Base-by-base conservation (phyloP, 768 basidiomycete genomes). In the Amylocystis lapponica region DNA sequence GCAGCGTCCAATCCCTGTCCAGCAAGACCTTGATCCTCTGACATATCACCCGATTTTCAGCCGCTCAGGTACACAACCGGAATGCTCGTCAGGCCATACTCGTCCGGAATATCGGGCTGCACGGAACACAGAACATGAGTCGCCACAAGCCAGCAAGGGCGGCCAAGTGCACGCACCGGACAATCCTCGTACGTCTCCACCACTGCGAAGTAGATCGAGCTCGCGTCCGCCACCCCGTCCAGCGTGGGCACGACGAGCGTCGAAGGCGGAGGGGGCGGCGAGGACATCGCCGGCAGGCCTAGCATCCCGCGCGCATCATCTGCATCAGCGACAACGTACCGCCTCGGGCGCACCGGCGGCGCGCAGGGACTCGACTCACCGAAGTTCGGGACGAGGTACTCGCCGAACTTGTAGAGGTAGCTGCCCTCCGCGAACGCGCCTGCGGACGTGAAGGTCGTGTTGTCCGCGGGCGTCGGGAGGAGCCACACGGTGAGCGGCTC, bases 341-440 rank as follows among this genome's bases (percentile, higher is more conserved):
- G n/a, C n/a, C n/a, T n/a, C n/a, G n/a, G n/a, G n/a, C n/a, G n/a
- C 37, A 32, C 27, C 25, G 17, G 12, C 26, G n/a, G 19, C 19
- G 5, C 20, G 27, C 25, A 17, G 26, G 17, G 27, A 4, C 11
- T 25, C 29, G 5, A 39, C 48, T 26, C 25, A 54, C 50, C 53
- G 27, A 54, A 54, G 46, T 54, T 54, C 2, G 53, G 33, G 27
- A 49, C 38, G 16, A 54, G 48, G 43, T 21, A 51, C 34, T 51
- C 43, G 20, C 53, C 53, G 23, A 54, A 51, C 19, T 51, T 34
- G 46, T 34, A 51, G 10, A 47, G 22, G 39, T 45, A 54, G 23
- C 27, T 47, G 37, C 53, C 50, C 20, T 46, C 30, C 13, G 36
- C 42, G 33, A 51, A 48, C 34, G 43, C 33, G 4, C 53, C 53